Evolutionary conservation across 306 rosid genomes (phyloP), one percentile per base, ranked within the genome.

Genomic region (Dryas octopetala): DNA sequence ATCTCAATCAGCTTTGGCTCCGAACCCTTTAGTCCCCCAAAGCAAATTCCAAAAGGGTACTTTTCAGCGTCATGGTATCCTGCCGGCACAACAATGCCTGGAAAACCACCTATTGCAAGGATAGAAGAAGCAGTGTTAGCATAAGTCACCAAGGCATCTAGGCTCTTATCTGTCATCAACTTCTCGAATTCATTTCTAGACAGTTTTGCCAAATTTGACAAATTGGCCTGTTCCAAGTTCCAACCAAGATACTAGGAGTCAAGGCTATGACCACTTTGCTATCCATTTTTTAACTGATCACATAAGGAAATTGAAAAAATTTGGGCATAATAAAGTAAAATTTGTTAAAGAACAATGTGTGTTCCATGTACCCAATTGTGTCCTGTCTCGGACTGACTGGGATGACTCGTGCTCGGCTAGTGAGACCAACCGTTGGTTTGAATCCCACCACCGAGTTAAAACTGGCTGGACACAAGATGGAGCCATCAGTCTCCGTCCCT

Each of bases 361-460:
- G 9, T 9, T 13, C 28, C 66, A 62, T 81, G 23, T 85, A 90
- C 93, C 94, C 94, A 62, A 91, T 58, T 3, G 91, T 75, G 85
- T 89, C 97, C 72, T 87, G 94, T 50, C 87, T 81, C 4, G 83
- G 88, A 45, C 84, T 75, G 71, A 91, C 74, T 32, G 97, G 94
- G 47, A 91, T 75, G 1, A 89, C 92, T 6, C 92, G 91, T 0
- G 89, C 88, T 71, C 97, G 87, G 53, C 97, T 91, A 23, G 92
- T 91, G 72, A 89, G 91, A 71, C 94, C 94, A 26, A 91, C 83
- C 0, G 90, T 90, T 66, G 91, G 96, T 66, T 86, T 90, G 79
- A 88, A 77, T 28, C 90, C 90, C 4, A 89, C 91, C 0, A 84
- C 86, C 0, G 89, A 88, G 74, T 89, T 85, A 14, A 0, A 9